Base-by-base conservation (phyloP, 2,329 filamentous ascomycete genomes). In the Fusarium pseudonygamai region DNA sequence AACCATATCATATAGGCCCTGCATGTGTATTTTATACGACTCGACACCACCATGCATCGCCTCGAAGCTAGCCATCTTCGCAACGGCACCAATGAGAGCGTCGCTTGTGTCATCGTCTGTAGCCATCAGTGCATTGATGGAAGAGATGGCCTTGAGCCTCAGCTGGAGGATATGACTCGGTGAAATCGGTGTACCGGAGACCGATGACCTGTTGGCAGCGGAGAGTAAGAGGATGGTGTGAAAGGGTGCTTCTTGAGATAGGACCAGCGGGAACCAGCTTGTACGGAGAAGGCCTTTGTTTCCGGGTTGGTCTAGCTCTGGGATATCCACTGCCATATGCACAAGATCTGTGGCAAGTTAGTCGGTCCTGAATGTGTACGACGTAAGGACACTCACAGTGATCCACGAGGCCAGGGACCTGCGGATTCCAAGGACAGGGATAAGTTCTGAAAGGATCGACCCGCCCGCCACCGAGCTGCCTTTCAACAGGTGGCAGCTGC, bases 131-230 rank as follows among this genome's bases (percentile, higher is more conserved):
- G 26, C 4, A 15, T 55, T 55, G 8, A 55, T 40, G 3, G 36
- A 28, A 0, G 52, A 30, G 3, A 55, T 55, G 0, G 52, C 52
- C 7, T 40, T 14, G 5, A 40, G 52, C 3, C 52, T 39, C 1
- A 55, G 36, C 5, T 40, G 24, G 2, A 55, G 22, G 0, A 40
- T n/a, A 24, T n/a, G 9, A 0, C 2, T 30, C 0, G 34, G 5
- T 4, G 26, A 7, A 6, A 30, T 28, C 0, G 34, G 18, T 0
- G 11, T 11, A 14, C 26, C 22, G 2, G 26, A 8, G 2, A 42
- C 22, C 2, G 52, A 11, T 30, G 32, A 40, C 6, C 13, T 39
- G 22, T 40, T 55, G 2, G 52, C 34, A 0, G 52, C 52, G 6
- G 36, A 39, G 4, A 55, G 36, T 24, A 55, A 30, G 3, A 55